Conservation (phyloP, 371 early-diverging fungal species). For the Rhizopus stolonifer region DNA sequence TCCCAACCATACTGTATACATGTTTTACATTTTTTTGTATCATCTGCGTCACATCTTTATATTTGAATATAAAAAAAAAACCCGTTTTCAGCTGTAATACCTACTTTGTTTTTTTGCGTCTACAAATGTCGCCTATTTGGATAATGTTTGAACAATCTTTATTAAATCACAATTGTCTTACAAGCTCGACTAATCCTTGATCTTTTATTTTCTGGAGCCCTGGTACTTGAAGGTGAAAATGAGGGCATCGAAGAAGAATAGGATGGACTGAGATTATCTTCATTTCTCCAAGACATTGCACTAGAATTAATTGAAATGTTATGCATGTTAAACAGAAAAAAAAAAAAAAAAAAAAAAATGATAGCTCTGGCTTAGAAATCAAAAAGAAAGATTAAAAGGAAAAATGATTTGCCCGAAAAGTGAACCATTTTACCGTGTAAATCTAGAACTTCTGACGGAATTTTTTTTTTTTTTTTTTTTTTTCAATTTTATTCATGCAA, state of each 20-base stretch:
- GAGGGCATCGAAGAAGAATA: background rate
- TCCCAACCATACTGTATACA: slow-evolving; percentile 49
- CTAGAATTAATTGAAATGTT: background rate
- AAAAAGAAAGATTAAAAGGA: no score
- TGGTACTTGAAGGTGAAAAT: background rate
- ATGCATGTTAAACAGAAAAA: no score
- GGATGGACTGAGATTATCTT: background rate
- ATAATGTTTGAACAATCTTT: background rate
- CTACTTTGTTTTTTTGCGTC: slow-evolving; percentile 49
- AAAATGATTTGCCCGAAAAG: no score
- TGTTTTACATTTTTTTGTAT: slow-evolving; percentile 31
- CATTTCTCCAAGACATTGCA: background rate
- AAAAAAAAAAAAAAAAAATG: no score
- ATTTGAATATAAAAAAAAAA: background rate
- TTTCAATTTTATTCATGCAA: no score
- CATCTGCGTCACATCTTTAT: slow-evolving; percentile 40
- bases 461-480: no score
- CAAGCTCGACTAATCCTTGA: slow-evolving; percentile 38
- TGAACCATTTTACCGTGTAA: no score
- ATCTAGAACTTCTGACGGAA: no score
- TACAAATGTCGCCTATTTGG: slow-evolving; percentile 42
- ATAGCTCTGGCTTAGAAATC: no score
- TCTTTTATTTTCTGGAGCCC: slow-evolving; percentile 16
- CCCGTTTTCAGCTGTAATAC: background rate
- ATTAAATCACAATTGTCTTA: slow-evolving; percentile 7